Conservation (phyloP, 2,329 filamentous ascomycete genomes). For the Sporothrix humicola region DNA sequence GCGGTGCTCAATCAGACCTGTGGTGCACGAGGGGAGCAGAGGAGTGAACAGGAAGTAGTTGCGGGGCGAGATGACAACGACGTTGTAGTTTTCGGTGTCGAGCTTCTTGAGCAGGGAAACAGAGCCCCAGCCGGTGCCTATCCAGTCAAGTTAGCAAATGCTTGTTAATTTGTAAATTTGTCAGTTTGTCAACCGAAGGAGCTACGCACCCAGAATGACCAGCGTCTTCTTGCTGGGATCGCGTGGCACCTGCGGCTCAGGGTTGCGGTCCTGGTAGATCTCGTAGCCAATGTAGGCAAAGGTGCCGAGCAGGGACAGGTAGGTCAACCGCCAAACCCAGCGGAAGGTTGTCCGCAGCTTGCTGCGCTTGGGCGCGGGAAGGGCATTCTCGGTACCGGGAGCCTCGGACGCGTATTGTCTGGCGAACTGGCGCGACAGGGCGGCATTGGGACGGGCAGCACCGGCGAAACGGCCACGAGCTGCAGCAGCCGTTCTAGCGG, state of each 20-base stretch:
- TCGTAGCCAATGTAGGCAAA: constrained; percentile 76
- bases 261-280: constrained; percentile 83
- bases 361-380: constrained; percentile 51
- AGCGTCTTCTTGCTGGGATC: constrained; percentile 96
- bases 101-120: constrained; percentile 98
- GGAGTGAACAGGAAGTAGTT: constrained; percentile 99
- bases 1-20: constrained; percentile 95
- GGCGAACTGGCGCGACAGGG: constrained; percentile 40
- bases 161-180: too few species aligned
- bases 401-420: constrained; percentile 42
- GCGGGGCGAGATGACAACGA: constrained; percentile 93
- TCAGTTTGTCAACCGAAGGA: background rate
- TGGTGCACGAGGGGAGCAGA: constrained; percentile 94
- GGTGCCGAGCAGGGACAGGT: constrained; percentile 73
- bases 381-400: constrained; percentile 40
- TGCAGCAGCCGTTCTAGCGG: constrained; percentile 40
- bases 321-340: constrained; percentile 83
- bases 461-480: constrained; percentile 23
- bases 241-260: constrained; percentile 75
- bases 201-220: constrained; percentile 79
- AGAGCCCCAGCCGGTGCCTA: constrained; percentile 94
- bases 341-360: constrained; percentile 69
- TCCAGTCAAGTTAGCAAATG: constrained; percentile 32
- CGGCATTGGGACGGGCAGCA: constrained; percentile 6
- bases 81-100: constrained; percentile 99